Conservation (phyloP, 139 green algal species). For the Picochlorum sp. region DNA sequence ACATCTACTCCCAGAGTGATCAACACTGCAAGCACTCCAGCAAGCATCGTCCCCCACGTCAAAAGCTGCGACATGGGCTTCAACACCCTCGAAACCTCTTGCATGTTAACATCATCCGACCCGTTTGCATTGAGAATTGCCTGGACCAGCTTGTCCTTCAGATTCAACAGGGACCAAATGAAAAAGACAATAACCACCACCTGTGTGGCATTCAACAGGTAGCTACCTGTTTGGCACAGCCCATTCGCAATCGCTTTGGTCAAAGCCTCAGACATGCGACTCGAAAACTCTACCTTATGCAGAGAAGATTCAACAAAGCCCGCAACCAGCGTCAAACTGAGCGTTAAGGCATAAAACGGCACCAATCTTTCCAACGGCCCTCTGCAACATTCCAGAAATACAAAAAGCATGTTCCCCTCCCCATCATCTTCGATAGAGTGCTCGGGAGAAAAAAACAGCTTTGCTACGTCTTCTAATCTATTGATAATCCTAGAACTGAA, state of each 20-base stretch:
- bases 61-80: slow-evolving; percentile 5
- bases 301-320: not conserved
- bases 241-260: not conserved
- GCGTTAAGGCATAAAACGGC: not conserved
- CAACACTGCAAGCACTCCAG: not conserved
- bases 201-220: slow-evolving; percentile 6
- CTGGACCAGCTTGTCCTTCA: slow-evolving; percentile 1
- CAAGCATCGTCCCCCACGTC: slow-evolving; percentile 10
- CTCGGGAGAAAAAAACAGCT: too few relatives aligned
- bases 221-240: not conserved
- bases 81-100: slow-evolving; percentile 1
- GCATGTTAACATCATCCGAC: not conserved
- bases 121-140: not conserved
- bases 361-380: not conserved
- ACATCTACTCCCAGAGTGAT: slow-evolving; percentile 15
- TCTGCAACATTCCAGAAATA: too few relatives aligned
- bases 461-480: too few relatives aligned
- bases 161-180: slow-evolving; percentile 5
- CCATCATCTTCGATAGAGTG: too few relatives aligned
- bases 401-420: not conserved
- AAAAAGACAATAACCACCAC: slow-evolving; percentile 16
- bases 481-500: too few relatives aligned
- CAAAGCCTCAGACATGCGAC: not conserved
- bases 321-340: not conserved
- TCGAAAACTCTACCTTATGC: not conserved